Evolutionary conservation across 2,329 filamentous ascomycete species (phyloP).

Genomic region (Sordariomycetes sp.): DNA sequence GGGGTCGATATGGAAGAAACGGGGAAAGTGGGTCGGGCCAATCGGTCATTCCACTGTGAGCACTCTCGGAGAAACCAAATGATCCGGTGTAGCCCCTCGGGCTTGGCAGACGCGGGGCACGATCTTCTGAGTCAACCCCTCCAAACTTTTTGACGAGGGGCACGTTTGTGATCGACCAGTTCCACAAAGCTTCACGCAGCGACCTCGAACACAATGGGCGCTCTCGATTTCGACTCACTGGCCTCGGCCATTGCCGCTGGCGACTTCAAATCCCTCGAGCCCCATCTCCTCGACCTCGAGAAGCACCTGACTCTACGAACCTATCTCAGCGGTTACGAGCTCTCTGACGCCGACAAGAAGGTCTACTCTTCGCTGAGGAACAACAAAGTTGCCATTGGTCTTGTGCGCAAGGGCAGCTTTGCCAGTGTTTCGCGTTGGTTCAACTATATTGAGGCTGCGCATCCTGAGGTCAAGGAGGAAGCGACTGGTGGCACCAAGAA

Average conservation of each 20-base stretch:
- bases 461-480: constrained; percentile 65
- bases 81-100: not conserved
- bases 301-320: constrained; percentile 81
- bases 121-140: not conserved
- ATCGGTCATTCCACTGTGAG: not conserved
- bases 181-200: not conserved
- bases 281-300: constrained; percentile 48
- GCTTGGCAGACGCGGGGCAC: not conserved
- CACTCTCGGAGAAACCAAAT: not conserved
- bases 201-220: constrained; percentile 2
- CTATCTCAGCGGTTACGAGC: constrained; percentile 72
- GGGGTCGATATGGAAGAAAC: not conserved
- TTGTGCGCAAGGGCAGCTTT: constrained; percentile 69
- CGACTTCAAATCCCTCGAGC: constrained; percentile 6
- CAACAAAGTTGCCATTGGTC: constrained; percentile 76
- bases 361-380: constrained; percentile 76
- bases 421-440: constrained; percentile 82
- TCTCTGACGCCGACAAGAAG: constrained; percentile 69
- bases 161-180: not conserved
- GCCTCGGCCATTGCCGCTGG: constrained; percentile 3
- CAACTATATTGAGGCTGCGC: constrained; percentile 70
- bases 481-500: constrained; percentile 47
- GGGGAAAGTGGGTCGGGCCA: not conserved
- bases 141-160: constrained; percentile 2
- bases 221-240: constrained; percentile 3